These are phyloP conservation scores for Suillus plorans DNA, from an alignment of 768 basidiomycete species.

Conservation along the genomic window DNA sequence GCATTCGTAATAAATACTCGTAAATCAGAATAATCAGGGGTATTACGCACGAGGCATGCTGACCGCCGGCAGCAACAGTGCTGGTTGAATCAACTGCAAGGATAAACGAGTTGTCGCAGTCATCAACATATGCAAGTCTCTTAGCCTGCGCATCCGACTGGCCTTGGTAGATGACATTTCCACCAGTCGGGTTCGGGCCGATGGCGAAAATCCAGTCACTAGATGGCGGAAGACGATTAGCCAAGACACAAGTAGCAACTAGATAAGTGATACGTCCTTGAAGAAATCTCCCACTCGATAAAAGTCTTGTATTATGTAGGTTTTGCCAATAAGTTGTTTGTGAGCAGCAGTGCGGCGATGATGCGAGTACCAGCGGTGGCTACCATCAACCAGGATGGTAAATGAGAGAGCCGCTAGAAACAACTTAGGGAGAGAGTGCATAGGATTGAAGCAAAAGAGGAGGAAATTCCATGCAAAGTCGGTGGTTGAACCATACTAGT, in stretches of 20 bases:
- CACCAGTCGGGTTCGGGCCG: slow-evolving; percentile 64
- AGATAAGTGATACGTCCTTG: slow-evolving; percentile 39
- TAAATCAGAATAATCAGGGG: not conserved
- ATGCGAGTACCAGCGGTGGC: slow-evolving; percentile 24
- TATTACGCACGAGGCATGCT: slow-evolving; percentile 49
- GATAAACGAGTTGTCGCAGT: slow-evolving; percentile 50
- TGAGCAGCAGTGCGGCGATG: slow-evolving; percentile 25
- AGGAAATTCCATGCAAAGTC: not conserved
- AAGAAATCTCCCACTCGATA: slow-evolving; percentile 58
- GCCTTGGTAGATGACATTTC: slow-evolving; percentile 61
- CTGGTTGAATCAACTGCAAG: slow-evolving; percentile 63
- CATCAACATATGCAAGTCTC: slow-evolving; percentile 61
- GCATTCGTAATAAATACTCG: slow-evolving; percentile 5
- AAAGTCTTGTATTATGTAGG: slow-evolving; percentile 38
- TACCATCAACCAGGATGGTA: slow-evolving; percentile 37
- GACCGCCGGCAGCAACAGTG: slow-evolving; percentile 45
- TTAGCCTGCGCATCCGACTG: slow-evolving; percentile 46
- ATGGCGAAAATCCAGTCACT: slow-evolving; percentile 72
- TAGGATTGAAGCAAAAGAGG: slow-evolving; percentile 11
- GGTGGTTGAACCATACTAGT: not conserved
- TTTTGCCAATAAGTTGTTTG: slow-evolving; percentile 18
- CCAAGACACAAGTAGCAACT: not conserved
- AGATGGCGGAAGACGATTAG: slow-evolving; percentile 6
- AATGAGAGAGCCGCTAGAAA: slow-evolving; percentile 33
- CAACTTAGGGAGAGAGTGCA: slow-evolving; percentile 32